Conservation (phyloP, 1,284 basidiomycete genomes). For the Mycena citricolor region DNA sequence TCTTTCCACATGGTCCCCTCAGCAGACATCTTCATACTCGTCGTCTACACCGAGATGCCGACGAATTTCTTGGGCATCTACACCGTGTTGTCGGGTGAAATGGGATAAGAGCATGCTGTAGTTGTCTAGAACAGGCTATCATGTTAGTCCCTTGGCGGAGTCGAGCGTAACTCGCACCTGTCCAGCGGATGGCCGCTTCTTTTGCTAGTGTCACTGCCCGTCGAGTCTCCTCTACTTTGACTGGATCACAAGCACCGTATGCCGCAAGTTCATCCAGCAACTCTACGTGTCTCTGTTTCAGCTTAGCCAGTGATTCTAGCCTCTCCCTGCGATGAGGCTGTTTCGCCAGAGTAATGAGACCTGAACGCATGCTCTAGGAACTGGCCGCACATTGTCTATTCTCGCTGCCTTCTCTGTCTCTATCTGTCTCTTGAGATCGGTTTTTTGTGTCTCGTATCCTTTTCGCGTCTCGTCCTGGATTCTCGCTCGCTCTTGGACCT, state of each 20-base stretch:
- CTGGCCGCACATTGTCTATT: conserved; percentile 73
- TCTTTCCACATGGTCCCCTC: conserved; percentile 25
- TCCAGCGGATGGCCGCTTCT: conserved; percentile 82
- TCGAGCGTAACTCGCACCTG: conserved; percentile 54
- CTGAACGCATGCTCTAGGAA: no score
- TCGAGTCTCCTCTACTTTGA: conserved; percentile 73
- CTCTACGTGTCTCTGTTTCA: conserved; percentile 54
- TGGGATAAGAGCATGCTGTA: conserved; percentile 60
- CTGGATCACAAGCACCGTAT: conserved; percentile 83
- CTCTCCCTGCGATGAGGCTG: conserved; percentile 8
- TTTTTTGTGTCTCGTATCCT: conserved; percentile 47
- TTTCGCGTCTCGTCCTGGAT: conserved; percentile 52
- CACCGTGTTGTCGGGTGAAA: conserved; percentile 61
- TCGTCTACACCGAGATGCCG: conserved; percentile 62
- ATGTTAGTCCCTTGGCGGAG: not conserved
- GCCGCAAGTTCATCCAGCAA: conserved; percentile 69
- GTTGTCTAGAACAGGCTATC: conserved; percentile 47
- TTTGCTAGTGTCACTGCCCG: conserved; percentile 70
- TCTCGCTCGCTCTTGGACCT: conserved; percentile 63
- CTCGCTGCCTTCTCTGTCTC: conserved; percentile 55
- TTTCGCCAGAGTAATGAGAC: not conserved
- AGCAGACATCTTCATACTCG: conserved; percentile 73
- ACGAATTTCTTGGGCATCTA: conserved; percentile 59
- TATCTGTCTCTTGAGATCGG: conserved; percentile 41
- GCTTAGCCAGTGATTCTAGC: conserved; percentile 47